Evolutionary conservation across 2,329 filamentous ascomycete genomes (phyloP).

Genomic region (Cercospora citrullina): DNA sequence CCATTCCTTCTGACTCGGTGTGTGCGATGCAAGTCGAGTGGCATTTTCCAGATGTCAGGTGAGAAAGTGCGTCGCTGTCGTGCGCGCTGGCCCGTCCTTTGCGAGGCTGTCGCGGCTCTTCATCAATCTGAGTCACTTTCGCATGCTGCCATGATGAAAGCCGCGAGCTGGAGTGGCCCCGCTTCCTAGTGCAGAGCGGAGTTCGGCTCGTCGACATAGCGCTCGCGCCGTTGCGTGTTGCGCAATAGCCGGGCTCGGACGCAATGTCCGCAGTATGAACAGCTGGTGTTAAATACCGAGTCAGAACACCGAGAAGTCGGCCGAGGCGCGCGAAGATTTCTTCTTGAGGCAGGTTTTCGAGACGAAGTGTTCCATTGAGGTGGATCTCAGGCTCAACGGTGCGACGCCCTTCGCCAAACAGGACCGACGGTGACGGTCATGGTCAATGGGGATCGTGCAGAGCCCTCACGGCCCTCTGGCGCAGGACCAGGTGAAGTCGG

Average conservation of each 20-base stretch:
- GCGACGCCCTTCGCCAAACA: neutral
- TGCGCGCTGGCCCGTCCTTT: neutral
- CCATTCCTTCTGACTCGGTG: neutral
- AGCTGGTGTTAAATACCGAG: neutral
- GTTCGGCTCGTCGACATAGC: neutral
- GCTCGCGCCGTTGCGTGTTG: constrained; percentile 1
- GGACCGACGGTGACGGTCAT: neutral
- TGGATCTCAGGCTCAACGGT: neutral
- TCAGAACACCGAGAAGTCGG: neutral
- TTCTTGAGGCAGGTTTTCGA: neutral
- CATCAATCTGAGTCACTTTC: neutral
- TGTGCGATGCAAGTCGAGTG: neutral
- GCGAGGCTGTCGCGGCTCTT: neutral
- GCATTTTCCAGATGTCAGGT: neutral
- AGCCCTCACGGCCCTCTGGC: neutral
- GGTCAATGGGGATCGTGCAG: neutral
- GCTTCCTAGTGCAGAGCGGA: neutral
- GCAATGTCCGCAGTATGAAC: neutral
- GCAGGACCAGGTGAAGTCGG: neutral
- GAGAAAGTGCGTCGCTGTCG: neutral
- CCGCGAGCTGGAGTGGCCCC: neutral
- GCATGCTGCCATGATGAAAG: neutral
- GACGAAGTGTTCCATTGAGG: neutral
- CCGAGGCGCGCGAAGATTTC: neutral
- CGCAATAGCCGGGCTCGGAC: constrained; percentile 1